Conservation (phyloP, 2,329 filamentous ascomycete genomes). For the Ophioceras dolichostomum region DNA sequence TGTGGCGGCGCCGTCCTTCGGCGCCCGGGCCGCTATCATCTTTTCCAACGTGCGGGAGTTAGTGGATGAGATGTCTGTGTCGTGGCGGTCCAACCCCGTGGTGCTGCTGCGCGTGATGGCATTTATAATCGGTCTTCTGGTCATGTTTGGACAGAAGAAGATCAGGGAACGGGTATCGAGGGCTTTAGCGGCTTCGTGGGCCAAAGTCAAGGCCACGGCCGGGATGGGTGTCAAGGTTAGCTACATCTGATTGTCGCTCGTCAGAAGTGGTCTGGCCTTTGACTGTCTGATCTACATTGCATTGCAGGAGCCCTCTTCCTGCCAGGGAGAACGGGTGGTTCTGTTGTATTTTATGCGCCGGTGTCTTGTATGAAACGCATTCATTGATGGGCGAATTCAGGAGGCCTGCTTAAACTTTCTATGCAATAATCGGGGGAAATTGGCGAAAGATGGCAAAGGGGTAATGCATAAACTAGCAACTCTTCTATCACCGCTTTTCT, state of each 20-base stretch:
- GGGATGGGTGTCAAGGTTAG: slow-evolving; percentile 97
- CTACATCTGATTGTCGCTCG: slow-evolving; percentile 78
- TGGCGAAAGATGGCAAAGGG: no score
- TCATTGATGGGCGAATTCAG: no score
- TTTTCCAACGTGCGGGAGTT: slow-evolving; percentile 37
- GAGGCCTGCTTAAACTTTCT: no score
- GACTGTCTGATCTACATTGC: no score
- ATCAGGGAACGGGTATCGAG: slow-evolving; percentile 63
- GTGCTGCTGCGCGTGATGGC: slow-evolving; percentile 52
- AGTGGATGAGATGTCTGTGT: slow-evolving; percentile 35
- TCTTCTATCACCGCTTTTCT: no score
- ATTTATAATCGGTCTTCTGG: slow-evolving; percentile 66
- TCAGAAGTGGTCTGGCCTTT: no score
- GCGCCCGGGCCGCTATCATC: slow-evolving; percentile 37
- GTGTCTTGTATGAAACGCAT: no score
- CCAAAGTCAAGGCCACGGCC: slow-evolving; percentile 70
- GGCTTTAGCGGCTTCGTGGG: slow-evolving; percentile 59
- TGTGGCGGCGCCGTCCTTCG: slow-evolving; percentile 23
- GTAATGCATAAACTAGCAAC: no score
- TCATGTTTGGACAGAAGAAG: slow-evolving; percentile 63
- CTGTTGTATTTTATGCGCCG: no score
- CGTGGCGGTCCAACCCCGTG: slow-evolving; percentile 43
- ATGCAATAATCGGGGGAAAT: no score
- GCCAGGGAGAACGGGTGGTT: no score
- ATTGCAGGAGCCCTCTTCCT: no score